Conservation (phyloP, 331 rosid species). For the Stylosanthes scabra region DNA sequence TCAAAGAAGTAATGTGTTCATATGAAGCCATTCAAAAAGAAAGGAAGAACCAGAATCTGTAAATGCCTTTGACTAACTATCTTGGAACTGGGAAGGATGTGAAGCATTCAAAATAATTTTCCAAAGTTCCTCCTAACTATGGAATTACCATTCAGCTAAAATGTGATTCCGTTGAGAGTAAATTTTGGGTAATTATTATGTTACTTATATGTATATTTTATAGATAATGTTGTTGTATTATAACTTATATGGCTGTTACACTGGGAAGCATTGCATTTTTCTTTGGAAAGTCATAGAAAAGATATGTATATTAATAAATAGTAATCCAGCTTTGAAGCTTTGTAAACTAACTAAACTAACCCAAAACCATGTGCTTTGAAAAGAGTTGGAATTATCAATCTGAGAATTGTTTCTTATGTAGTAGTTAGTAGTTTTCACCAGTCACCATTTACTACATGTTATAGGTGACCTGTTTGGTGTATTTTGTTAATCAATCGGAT, state of each 20-base stretch:
- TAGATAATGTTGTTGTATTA: conserved; percentile 34
- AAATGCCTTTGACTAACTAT: conserved; percentile 20
- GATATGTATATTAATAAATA: conserved; percentile 8
- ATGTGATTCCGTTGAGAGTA: conserved; percentile 19
- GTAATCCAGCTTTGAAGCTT: conserved; percentile 4
- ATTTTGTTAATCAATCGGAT: too few relatives aligned
- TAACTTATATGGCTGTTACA: neutral
- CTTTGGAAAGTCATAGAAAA: conserved; percentile 12
- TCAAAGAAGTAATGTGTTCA: conserved; percentile 89
- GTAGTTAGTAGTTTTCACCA: too few relatives aligned
- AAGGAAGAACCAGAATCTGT: conserved; percentile 54
- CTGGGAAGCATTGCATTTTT: neutral
- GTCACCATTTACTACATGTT: too few relatives aligned
- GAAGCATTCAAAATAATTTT: conserved; percentile 19
- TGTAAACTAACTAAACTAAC: too few relatives aligned
- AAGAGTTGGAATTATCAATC: neutral
- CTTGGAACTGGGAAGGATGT: conserved; percentile 23
- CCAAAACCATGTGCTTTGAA: neutral
- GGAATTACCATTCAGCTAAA: conserved; percentile 20
- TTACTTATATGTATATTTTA: neutral
- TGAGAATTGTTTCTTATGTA: too few relatives aligned
- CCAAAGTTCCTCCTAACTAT: neutral
- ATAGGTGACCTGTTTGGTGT: too few relatives aligned
- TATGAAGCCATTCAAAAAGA: conserved; percentile 93
- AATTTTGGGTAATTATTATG: conserved; percentile 27